Evolutionary conservation across 352 stramenopile genomes (phyloP), one percentile per base, ranked within the genome.

Genomic region (Phytophthora colocasiae): DNA sequence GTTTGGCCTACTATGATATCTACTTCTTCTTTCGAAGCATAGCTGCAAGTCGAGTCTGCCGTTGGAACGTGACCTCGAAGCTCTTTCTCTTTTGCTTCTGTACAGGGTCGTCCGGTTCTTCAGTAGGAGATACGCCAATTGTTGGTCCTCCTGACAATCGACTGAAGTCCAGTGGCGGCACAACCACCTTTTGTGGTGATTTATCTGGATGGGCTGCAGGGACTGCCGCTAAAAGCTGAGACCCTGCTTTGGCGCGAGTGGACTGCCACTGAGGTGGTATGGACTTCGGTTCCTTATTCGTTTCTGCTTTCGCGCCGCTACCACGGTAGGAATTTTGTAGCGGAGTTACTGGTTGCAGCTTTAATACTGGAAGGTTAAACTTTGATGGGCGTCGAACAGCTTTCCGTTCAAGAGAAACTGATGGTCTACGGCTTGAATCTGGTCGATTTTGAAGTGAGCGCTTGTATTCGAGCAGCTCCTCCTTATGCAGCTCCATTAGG

Each of bases 401-500:
- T 54, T 69, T 64, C 22, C 47, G 39, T 17, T 72, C 63, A 36
- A 38, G 50, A 29, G 60, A 53, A 12, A 43, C 36, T 40, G 50
- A 54, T 38, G 36, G 27, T 22, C n/a, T 43, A 14, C 57, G 65
- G 58, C 17, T 70, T 22, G 27, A 70, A 22, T 32, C 52, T 24
- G 39, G 55, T 24, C 31, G 48, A 40, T 58, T 69, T 26, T 60
- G 47, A 7, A 71, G 63, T 12, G 54, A 73, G 1, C 66, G 66
- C 54, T 89, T 91, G 49, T 84, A 79, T 34, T 85, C 81, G 0
- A 92, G 69, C 15, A 95, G 66, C 49, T 95, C 83, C 3, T 91
- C 77, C 39, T 92, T 92, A 63, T 91, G 79, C 6, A 82, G 44
- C 58, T 90, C 81, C 79, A 91, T 92, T 8, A 90, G 63, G 32